Evolutionary conservation across 2,329 filamentous ascomycete species (phyloP).

Genomic region (Sporothrix protearum): DNA sequence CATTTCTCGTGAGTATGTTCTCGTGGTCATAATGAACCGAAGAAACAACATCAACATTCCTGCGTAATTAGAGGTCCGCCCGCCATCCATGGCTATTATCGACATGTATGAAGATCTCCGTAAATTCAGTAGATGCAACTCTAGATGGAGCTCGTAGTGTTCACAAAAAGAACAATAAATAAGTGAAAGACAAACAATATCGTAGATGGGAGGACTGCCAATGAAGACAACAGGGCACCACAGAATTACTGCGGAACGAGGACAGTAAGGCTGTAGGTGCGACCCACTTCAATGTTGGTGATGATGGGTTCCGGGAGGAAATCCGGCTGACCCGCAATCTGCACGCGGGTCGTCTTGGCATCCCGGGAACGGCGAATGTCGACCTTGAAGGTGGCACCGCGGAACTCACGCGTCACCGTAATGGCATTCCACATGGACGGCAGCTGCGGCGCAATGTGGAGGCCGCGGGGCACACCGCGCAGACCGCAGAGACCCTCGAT

Average conservation of each 20-base stretch:
- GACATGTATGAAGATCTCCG: no score
- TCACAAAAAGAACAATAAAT: no score
- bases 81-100: no score
- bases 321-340: constrained; percentile 39
- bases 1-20: no score
- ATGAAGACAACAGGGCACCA: background rate
- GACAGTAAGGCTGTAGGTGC: constrained; percentile 46
- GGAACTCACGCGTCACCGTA: constrained; percentile 47
- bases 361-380: constrained; percentile 42
- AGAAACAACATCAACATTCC: no score
- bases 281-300: constrained; percentile 41
- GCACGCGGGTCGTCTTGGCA: constrained; percentile 42
- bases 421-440: constrained; percentile 49
- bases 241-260: constrained; percentile 23
- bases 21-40: no score
- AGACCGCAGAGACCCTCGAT: constrained; percentile 55
- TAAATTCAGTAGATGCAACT: no score
- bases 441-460: constrained; percentile 49
- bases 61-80: no score
- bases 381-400: constrained; percentile 49
- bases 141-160: no score
- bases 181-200: background rate
- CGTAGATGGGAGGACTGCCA: background rate
- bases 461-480: constrained; percentile 46
- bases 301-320: constrained; percentile 42